Base-by-base conservation (phyloP, 352 stramenopile genomes). In the Pythium sukuiense region DNA sequence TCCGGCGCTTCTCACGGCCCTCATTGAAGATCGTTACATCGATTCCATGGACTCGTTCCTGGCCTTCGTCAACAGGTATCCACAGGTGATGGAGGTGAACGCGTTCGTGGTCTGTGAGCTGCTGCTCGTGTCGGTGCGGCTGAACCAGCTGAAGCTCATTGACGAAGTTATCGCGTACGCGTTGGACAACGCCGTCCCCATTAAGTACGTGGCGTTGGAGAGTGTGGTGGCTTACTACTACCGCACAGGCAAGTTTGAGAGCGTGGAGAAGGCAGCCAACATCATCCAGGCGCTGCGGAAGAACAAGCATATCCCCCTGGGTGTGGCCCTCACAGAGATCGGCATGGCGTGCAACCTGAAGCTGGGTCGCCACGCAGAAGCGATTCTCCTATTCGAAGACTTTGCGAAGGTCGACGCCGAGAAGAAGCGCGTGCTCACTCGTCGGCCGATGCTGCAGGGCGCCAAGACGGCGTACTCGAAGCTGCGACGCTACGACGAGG, bases 201-300 rank as follows among this genome's bases (percentile, higher is more conserved):
- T 93, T 65, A 93, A 91, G 63, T 93, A 93, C 57, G 81, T 80
- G 16, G 85, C 85, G 24, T 73, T 93, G 13, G 85, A 93, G 66
- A 76, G 76, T 27, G 76, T 90, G n/a, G 68, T 90, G 16, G 79
- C 83, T 18, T 88, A 80, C 53, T 91, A 89, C 67, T 91, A 86
- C 62, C 79, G 83, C 64, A 65, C 79, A 7, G 81, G 81, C 24
- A 84, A 88, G 63, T 74, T 88, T 33, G 70, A 73, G 2, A 82
- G 87, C 46, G 63, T 90, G 5, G 80, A 87, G 37, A 82, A 81
- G 35, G 80, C 87, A 6, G 80, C 85, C 14, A 73, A 80, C 48
- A 87, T 93, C 61, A 80, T 91, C 33, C 78, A 69, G 12, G 79
- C 83, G 13, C 37, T 93, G 59, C 85, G 82, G 2, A 64, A 88